These are phyloP conservation scores for Teunomyces tritomae DNA, from an alignment of 805 yeast genomes.

Conservation along the genomic window DNA sequence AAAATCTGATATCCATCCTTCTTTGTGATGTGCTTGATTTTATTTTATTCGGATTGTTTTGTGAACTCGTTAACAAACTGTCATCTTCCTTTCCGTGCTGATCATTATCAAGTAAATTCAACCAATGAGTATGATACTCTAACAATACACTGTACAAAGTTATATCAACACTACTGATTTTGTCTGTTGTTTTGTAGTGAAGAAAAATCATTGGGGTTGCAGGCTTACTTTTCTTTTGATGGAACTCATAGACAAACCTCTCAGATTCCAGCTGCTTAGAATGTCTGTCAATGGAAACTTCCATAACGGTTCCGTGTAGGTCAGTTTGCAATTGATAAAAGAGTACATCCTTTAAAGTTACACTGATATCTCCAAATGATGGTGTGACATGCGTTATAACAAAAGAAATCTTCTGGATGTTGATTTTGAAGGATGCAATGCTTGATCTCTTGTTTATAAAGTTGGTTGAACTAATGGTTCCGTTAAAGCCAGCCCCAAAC, in stretches of 20 bases:
- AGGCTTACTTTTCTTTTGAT: slow-evolving; percentile 9
- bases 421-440: slow-evolving; percentile 34
- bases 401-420: slow-evolving; percentile 18
- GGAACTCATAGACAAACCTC: slow-evolving; percentile 19
- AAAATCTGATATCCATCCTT: slow-evolving; percentile 28
- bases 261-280: slow-evolving; percentile 2
- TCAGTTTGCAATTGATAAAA: slow-evolving; percentile 19
- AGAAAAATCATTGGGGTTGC: slow-evolving; percentile 24
- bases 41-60: background rate
- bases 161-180: slow-evolving; percentile 37
- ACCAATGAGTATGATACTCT: slow-evolving; percentile 63
- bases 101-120: slow-evolving; percentile 38
- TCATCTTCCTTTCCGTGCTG: background rate
- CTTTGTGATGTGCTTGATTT: background rate
- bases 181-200: slow-evolving; percentile 18
- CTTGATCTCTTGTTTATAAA: slow-evolving; percentile 34
- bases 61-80: background rate
- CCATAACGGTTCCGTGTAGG: slow-evolving; percentile 21
- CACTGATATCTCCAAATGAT: slow-evolving; percentile 25
- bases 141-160: slow-evolving; percentile 47
- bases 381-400: slow-evolving; percentile 15
- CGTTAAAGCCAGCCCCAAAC: slow-evolving; percentile 10
- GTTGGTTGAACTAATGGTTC: slow-evolving; percentile 4
- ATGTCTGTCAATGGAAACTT: slow-evolving; percentile 16
- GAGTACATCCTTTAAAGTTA: slow-evolving; percentile 13